Evolutionary conservation across 345 rosid species (phyloP), one percentile per base, ranked within the genome.

Genomic region (Pugionium cornutum): DNA sequence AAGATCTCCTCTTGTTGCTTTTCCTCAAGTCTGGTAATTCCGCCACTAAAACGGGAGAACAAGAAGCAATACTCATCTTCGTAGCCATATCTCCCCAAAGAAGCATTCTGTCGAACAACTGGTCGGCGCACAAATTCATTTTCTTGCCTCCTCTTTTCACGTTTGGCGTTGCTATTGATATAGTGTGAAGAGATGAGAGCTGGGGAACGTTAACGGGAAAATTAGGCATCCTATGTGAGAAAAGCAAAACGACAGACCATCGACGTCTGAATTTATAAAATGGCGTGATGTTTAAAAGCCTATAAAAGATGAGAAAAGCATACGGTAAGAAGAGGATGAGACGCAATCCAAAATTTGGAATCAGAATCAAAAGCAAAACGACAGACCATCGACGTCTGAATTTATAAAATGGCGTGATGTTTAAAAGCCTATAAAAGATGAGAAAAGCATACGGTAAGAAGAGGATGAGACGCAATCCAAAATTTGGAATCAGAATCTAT

Each of bases 51-150:
- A 44, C 66, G 3, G 53, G 29, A 49, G 65, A 35, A 43, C 6
- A 43, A 34, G 53, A 42, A 55, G 62, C 39, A 27, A 69, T 41
- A 0, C 32, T 55, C 50, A 64, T 7, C 57, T 52, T 69, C 53
- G 47, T 46, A 10, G 66, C 9, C 66, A 64, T 50, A 39, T 57
- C 63, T 62, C 63, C 44, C 36, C 57, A 64, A 25, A 69, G 45
- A 6, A 65, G 71, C 70, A 69, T 64, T 64, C 29, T 48, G 30
- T 70, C 72, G 67, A 69, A 69, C 70, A 69, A 47, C 8, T 52
- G 73, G n/a, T 67, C 53, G 58, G 58, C 73, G 40, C 64, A 5
- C 9, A 67, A 62, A 58, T 65, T 54, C 64, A 51, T 37, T 37
- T 7, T 37, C 41, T 37, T 1, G 4, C 5, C 18, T 18, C 18